Evolutionary conservation across 169 alveolate genomes (phyloP).

Genomic region (Besnoitia besnoiti): DNA sequence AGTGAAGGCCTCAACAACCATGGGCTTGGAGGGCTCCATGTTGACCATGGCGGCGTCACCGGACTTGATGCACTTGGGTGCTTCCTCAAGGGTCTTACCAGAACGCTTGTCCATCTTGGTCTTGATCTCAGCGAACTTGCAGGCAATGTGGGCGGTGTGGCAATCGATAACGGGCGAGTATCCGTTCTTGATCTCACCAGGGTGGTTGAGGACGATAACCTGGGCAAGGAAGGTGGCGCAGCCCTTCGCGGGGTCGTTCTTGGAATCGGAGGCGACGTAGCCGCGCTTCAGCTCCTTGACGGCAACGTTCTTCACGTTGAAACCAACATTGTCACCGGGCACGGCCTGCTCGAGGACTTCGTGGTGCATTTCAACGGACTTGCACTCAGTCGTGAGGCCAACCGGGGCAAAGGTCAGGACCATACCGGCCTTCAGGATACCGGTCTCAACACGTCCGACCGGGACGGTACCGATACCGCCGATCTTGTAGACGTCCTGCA

Average conservation of each 20-base stretch:
- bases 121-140: constrained; percentile 94
- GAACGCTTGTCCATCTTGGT: constrained; percentile 96
- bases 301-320: constrained; percentile 93
- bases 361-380: constrained; percentile 99
- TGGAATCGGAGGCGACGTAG: constrained; percentile 95
- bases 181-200: constrained; percentile 97
- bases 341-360: constrained; percentile 95
- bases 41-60: constrained; percentile 97
- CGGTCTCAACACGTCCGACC: constrained; percentile 99
- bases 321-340: constrained; percentile 99
- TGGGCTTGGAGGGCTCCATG: constrained; percentile 95
- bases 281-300: constrained; percentile 96
- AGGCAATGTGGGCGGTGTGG: constrained; percentile 98
- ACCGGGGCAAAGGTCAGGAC: constrained; percentile 94
- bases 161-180: constrained; percentile 98
- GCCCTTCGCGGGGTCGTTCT: constrained; percentile 98
- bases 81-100: constrained; percentile 95
- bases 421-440: constrained; percentile 94
- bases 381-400: constrained; percentile 95
- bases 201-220: constrained; percentile 96
- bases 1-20: constrained; percentile 95
- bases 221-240: constrained; percentile 93
- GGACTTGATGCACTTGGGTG: constrained; percentile 94
- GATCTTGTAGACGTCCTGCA: constrained; percentile 98
- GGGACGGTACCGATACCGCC: constrained; percentile 99